Base-by-base conservation (phyloP, 208 protist genomes). In the Porcisia deanei region DNA sequence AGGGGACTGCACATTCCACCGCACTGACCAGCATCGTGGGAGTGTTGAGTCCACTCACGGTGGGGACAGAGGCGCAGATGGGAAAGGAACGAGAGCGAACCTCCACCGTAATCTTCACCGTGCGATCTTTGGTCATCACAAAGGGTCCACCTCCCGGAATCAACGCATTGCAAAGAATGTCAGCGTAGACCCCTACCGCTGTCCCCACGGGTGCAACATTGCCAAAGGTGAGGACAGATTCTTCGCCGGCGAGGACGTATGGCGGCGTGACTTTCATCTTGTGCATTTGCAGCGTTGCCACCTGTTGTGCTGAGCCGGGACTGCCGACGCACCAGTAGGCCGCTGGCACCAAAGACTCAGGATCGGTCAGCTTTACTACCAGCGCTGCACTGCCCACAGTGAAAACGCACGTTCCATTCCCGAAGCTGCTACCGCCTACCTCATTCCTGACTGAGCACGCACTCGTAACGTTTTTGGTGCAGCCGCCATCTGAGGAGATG, bases 261-360 rank as follows among this genome's bases (percentile, higher is more conserved):
- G 25, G 25, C 9, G 68, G 68, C 34, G 45, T 47, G 3, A 72
- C 52, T 49, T 52, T 30, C 45, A 72, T 52, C 34, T 54, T 49
- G 68, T 72, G 68, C 68, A 72, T 52, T 52, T 72, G 68, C 68
- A 72, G 68, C 53, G 45, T 30, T 9, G 34, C 68, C 68, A 72
- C 43, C 45, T 5, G 2, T 34, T 30, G 20, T 34, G 47, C 68
- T 12, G 9, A 34, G 20, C 53, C 45, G 30, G 68, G 52, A n/a
- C 3, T 72, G 25, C 64, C 64, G 64, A 41, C 45, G 16, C 68
- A 72, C 68, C 68, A 72, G 53, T 72, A 59, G 45, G 53, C 52
- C 8, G 8, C 18, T 30, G 68, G 68, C 45, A 72, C 53, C n/a
- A 52, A 45, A 14, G 52, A 1, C n/a, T 37, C n/a, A 25, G 43